Evolutionary conservation across 2,329 filamentous ascomycete genomes (phyloP).

Genomic region (Ophiosphaerella herpotricha): DNA sequence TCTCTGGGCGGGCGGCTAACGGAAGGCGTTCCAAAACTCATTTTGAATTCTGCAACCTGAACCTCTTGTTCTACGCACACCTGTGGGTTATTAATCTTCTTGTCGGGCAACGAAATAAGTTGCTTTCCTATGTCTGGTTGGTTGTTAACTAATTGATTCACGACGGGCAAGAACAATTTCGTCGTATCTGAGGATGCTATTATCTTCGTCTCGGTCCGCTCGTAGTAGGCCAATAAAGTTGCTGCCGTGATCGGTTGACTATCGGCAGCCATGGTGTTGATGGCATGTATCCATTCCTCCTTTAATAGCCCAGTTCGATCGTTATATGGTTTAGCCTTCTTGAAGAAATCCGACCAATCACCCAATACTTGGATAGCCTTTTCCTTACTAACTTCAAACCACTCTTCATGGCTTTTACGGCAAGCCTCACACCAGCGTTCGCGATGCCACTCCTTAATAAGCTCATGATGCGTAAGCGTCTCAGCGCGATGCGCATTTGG

Average conservation of each 20-base stretch:
- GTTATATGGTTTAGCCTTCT: neutral
- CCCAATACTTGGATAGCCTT: slow-evolving; percentile 5
- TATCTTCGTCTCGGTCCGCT: neutral
- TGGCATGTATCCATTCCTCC: neutral
- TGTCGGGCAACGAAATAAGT: too few species aligned
- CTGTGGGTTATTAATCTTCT: too few species aligned
- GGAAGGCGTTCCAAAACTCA: too few species aligned
- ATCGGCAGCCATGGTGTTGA: neutral
- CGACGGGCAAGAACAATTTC: too few species aligned
- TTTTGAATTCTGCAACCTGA: too few species aligned
- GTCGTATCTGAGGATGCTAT: neutral
- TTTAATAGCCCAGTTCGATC: neutral
- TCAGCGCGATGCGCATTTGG: slow-evolving; percentile 13
- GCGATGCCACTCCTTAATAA: slow-evolving; percentile 13
- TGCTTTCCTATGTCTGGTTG: too few species aligned
- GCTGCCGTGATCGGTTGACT: neutral
- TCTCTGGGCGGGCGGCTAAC: too few species aligned
- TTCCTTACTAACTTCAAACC: slow-evolving; percentile 9
- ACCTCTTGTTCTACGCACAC: too few species aligned
- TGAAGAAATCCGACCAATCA: slow-evolving; percentile 7
- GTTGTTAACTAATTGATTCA: too few species aligned
- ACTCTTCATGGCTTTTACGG: slow-evolving; percentile 5
- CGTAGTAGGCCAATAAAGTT: neutral
- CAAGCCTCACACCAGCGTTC: slow-evolving; percentile 4
- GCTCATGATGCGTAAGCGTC: slow-evolving; percentile 14